Conservation (phyloP, 2,329 filamentous ascomycete genomes). For the Falciphora oryzae region DNA sequence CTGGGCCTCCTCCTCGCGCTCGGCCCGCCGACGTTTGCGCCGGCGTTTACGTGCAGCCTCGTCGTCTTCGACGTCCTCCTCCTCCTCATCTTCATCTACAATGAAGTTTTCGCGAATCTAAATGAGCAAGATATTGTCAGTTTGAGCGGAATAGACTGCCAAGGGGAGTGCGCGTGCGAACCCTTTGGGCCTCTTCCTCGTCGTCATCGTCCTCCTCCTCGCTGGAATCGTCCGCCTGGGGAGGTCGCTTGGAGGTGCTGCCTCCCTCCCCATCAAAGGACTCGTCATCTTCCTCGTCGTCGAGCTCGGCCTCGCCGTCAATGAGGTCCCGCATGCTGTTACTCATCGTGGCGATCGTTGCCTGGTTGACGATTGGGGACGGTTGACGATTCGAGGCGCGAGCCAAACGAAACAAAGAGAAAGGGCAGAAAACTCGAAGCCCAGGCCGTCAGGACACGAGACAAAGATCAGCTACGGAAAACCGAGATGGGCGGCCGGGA, state of each 20-base stretch:
- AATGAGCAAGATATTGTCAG: conserved; percentile 4
- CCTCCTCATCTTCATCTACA: conserved; percentile 83
- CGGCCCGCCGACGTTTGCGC: conserved; percentile 68
- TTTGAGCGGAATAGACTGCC: not conserved
- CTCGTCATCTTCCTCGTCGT: conserved; percentile 79
- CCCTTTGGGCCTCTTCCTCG: conserved; percentile 73
- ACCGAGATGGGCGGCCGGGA: not conserved
- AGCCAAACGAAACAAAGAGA: not conserved
- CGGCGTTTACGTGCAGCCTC: conserved; percentile 56
- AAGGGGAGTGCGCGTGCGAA: conserved; percentile 30
- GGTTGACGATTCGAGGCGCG: not conserved
- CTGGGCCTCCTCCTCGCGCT: conserved; percentile 79
- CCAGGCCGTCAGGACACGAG: not conserved
- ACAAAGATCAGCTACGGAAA: not conserved
- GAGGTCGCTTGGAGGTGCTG: conserved; percentile 36
- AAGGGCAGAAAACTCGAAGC: not conserved
- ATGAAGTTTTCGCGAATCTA: conserved; percentile 94
- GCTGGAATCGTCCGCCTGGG: conserved; percentile 71
- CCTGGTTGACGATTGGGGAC: conserved; percentile 5
- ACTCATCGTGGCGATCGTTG: conserved; percentile 44
- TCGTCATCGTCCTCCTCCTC: conserved; percentile 92
- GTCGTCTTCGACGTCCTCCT: conserved; percentile 65
- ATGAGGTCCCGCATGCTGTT: conserved; percentile 69
- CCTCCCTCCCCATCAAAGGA: conserved; percentile 74
- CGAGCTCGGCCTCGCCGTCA: conserved; percentile 78